Conservation (phyloP, 2,329 filamentous ascomycete genomes). For the Beauveria sp. region DNA sequence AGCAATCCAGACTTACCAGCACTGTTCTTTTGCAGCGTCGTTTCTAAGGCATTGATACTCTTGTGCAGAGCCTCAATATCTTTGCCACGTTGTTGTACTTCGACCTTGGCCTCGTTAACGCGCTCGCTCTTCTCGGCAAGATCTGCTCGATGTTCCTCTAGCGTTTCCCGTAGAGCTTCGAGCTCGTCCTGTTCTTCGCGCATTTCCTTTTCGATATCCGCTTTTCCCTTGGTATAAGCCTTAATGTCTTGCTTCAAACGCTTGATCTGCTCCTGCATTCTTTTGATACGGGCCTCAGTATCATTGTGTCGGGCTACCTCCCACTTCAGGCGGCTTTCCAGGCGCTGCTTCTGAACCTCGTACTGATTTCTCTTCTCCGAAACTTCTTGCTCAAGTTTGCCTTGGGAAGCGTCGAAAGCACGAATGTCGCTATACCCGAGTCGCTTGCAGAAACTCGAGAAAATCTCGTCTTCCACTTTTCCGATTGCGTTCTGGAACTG, state of each 20-base stretch:
- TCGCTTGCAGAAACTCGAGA: conserved; percentile 74
- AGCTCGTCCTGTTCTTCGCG: conserved; percentile 68
- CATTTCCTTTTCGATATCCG: conserved; percentile 64
- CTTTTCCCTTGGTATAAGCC: conserved; percentile 63
- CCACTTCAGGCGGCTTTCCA: conserved; percentile 56
- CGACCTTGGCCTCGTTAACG: conserved; percentile 68
- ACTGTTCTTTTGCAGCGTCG: conserved; percentile 77
- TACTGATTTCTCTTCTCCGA: conserved; percentile 82
- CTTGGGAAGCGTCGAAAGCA: conserved; percentile 89
- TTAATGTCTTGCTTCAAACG: conserved; percentile 63
- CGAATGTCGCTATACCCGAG: conserved; percentile 86
- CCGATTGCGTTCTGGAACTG: conserved; percentile 58
- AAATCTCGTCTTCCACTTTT: conserved; percentile 81
- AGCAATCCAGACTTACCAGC: conserved; percentile 78
- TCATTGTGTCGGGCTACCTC: conserved; percentile 45
- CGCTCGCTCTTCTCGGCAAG: conserved; percentile 64
- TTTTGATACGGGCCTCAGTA: conserved; percentile 60
- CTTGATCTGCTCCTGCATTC: conserved; percentile 58
- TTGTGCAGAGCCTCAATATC: conserved; percentile 69
- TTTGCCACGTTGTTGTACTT: conserved; percentile 77
- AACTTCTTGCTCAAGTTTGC: conserved; percentile 83
- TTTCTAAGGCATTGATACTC: conserved; percentile 75
- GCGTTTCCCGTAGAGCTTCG: conserved; percentile 63
- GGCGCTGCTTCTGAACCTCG: conserved; percentile 69
- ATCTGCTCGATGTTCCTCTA: conserved; percentile 61